Base-by-base conservation (phyloP, 129 eudicot species). In the Gnaphalium uliginosum region DNA sequence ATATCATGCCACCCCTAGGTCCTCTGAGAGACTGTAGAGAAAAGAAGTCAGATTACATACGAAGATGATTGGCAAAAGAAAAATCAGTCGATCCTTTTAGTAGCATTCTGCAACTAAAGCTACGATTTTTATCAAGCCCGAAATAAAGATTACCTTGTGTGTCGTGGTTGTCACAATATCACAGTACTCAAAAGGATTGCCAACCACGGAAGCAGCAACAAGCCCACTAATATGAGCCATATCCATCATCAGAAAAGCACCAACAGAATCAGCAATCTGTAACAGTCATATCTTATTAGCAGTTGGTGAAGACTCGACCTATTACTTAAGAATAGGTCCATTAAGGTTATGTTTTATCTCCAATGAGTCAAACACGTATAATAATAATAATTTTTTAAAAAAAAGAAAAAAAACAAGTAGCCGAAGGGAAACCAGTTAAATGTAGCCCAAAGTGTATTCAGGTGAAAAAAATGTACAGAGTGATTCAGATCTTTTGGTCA, bases 151-250 rank as follows among this genome's bases (percentile, higher is more conserved):
- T 76, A 90, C 98, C 97, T 94, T 94, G 89, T 94, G 98, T 46
- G 98, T 94, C 22, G 97, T 94, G 11, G 98, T 94, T 13, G 97
- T 94, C 51, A 94, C 98, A 76, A 94, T 87, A 85, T 94, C 98
- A 81, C 97, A 90, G 77, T 87, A 94, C 77, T 94, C 97, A 74
- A 94, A 90, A 39, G 98, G 98, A 84, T 90, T 80, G 66, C 88
- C 93, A 79, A 90, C 89, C 37, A 94, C 98, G 51, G 96, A 85
- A 70, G 96, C 97, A 79, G 97, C 90, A 79, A 94, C 98, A 76
- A 94, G 98, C 13, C 98, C 98, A 78, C 98, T 94, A 71, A 94
- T 94, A 81, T 94, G 98, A 68, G 98, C 98, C 98, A 94, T 94
- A 80, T 94, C 98, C 96, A 91, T 91, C 97, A 94, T 94, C 59